Evolutionary conservation across 768 basidiomycete genomes (phyloP).

Genomic region (Scleroderma citrinum): DNA sequence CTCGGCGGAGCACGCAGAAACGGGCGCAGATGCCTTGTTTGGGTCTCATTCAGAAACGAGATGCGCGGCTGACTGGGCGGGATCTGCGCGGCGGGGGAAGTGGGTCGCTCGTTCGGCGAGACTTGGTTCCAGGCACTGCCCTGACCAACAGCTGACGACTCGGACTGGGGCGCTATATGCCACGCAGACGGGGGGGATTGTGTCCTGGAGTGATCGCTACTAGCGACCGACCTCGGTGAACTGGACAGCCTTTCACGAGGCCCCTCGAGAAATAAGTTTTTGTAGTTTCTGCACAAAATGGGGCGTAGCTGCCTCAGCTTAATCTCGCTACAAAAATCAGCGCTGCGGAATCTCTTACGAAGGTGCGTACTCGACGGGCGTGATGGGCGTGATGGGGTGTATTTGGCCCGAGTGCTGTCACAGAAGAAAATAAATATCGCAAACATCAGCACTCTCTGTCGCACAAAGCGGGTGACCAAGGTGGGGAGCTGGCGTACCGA

Average conservation of each 20-base stretch:
- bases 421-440: constrained; percentile 1
- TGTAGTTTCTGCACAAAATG: constrained; percentile 22
- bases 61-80: constrained; percentile 44
- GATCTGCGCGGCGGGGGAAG: constrained; percentile 31
- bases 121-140: constrained; percentile 23
- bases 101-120: constrained; percentile 25
- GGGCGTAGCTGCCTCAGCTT: constrained; percentile 8
- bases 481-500: constrained; percentile 17
- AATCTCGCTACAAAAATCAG: constrained; percentile 6
- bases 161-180: constrained; percentile 34
- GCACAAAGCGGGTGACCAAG: constrained; percentile 1
- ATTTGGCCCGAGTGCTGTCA: constrained; percentile 25
- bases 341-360: constrained; percentile 16
- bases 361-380: constrained; percentile 28
- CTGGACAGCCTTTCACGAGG: constrained; percentile 25
- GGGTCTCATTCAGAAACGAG: constrained; percentile 49
- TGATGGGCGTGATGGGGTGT: constrained; percentile 32
- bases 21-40: constrained; percentile 41
- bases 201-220: constrained; percentile 45
- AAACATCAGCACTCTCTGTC: constrained; percentile 9
- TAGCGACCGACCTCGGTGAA: constrained; percentile 28
- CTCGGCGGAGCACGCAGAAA: constrained; percentile 7
- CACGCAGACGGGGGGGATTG: constrained; percentile 40
- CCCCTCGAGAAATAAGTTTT: constrained; percentile 27
- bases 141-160: constrained; percentile 23